Evolutionary conservation across 768 basidiomycete genomes (phyloP), one percentile per base, ranked within the genome.

Genomic region (Lactarius pseudohatsudake): DNA sequence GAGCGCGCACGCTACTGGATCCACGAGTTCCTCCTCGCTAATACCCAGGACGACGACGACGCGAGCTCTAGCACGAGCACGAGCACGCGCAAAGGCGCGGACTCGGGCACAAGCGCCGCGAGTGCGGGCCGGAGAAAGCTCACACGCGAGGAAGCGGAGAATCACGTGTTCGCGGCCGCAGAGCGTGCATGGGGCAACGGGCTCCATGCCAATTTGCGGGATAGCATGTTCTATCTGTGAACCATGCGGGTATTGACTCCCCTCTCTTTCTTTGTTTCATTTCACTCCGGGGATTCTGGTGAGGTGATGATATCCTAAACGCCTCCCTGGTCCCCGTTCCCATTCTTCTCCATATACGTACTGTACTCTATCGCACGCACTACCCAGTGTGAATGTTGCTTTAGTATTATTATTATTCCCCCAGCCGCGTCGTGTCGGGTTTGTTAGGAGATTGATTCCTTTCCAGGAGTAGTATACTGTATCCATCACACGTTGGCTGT

Each of bases 161-260:
- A 66, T 66, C 72, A 72, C 28, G 76, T 75, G 16, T 80, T 67
- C 66, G 71, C 81, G 4, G 81, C 79, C 30, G 87, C 85, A 13
- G 76, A 72, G 73, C 71, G 71, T 59, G 64, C 69, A 61, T 77
- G 76, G 77, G 78, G 76, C 1, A 62, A 63, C 0, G 76, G 77
- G 2, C 73, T 87, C 16, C 86, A 91, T 72, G 47, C 72, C 11
- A 81, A 86, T 70, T 74, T 90, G 74, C 79, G 79, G 70, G 81
- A 84, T 6, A 82, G 77, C n/a, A 91, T 91, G 89, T 90, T 91
- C 72, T 91, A 90, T 71, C 87, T 90, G 65, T 91, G 71, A 80
- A 80, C 16, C n/a, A 26, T 43, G 11, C 13, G 15, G 40, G 15
- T 40, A 13, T 40, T 40, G 1, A 40, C 40, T 0, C 5, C 5